Base-by-base conservation (phyloP, 352 stramenopile species). In the Pythium volutum region DNA sequence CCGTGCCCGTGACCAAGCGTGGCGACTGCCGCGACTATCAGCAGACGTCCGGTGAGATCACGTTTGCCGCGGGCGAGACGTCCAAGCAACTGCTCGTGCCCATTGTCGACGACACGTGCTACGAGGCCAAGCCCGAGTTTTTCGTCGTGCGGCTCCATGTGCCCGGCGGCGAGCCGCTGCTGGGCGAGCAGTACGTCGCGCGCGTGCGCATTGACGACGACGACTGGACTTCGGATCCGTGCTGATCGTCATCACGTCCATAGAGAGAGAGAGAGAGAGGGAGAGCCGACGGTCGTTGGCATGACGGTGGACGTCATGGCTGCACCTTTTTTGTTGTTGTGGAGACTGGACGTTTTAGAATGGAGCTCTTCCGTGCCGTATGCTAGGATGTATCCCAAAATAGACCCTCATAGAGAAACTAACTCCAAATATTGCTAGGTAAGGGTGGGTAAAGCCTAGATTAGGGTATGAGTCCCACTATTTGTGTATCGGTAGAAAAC, bases 41-140 rank as follows among this genome's bases (percentile, higher is more conserved):
- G 56, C 84, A 93, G 46, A 72, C 51, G 8, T 75, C 80, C 7
- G 95, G 95, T 4, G 81, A 96, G 49, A 50, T 98, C 9, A 97
- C 88, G 11, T 98, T 99, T 51, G 77, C 82, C 16, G 73, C 76
- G 0, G 91, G 91, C 1, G 88, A 97, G 50, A 88, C 74, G 8
- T 84, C 86, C 48, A 89, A 89, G 27, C 79, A 94, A 48, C 87
- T 98, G 59, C 83, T 81, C 14, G 77, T 98, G 26, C 75, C 81
- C n/a, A 89, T 98, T 36, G 90, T 98, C 51, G 93, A 99, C 62
- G 95, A 99, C 71, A 75, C 77, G 25, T 98, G 95, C 71, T 79
- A 82, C 41, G 94, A 98, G 64, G 72, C 64, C 25, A 81, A 87
- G 66, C 70, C 89, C 14, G 84, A 98, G 69, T 97, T 95, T 62